Conservation (phyloP, 2,329 filamentous ascomycete species). For the Verticillium albo-atrum region DNA sequence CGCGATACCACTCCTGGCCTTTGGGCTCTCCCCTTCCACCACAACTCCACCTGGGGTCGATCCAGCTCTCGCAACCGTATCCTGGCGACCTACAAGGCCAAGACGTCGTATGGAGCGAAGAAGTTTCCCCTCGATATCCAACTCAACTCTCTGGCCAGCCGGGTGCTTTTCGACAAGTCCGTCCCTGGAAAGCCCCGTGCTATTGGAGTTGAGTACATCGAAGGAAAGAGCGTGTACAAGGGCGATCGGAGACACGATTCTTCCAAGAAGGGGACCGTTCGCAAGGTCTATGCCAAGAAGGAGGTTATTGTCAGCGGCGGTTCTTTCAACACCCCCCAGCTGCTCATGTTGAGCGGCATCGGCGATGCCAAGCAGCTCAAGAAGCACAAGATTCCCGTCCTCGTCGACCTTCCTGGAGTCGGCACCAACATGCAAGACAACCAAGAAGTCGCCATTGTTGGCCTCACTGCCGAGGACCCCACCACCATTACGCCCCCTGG, state of each 20-base stretch:
- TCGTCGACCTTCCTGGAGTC: constrained; percentile 43
- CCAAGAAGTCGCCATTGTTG: constrained; percentile 23
- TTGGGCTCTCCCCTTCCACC: constrained; percentile 18
- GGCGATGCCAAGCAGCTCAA: constrained; percentile 37
- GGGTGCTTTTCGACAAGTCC: constrained; percentile 26
- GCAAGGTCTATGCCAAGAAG: constrained; percentile 21
- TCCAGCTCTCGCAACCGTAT: constrained; percentile 21
- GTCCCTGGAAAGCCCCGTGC: constrained; percentile 20
- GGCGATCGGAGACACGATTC: constrained; percentile 22
- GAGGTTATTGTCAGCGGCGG: constrained; percentile 48
- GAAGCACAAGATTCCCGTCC: constrained; percentile 35
- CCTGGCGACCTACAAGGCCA: background rate
- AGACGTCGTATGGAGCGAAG: constrained; percentile 8
- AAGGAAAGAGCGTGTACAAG: constrained; percentile 31
- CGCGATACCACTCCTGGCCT: constrained; percentile 21
- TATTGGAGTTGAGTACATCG: constrained; percentile 24
- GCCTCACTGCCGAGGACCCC: constrained; percentile 18
- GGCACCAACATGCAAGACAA: constrained; percentile 46
- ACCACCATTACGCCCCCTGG: constrained; percentile 9
- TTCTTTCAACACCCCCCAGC: constrained; percentile 44
- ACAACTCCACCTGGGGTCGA: constrained; percentile 19
- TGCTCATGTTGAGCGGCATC: constrained; percentile 47
- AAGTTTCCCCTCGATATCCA: constrained; percentile 19
- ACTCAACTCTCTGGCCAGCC: constrained; percentile 18
- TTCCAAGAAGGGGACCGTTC: constrained; percentile 12